A percentile compares a stretch with the other conserved stretches of the same genome.
These are phyloP conservation scores for Pyracantha coccinea DNA, from an alignment of 331 rosid genomes.

Conservation along the genomic window DNA sequence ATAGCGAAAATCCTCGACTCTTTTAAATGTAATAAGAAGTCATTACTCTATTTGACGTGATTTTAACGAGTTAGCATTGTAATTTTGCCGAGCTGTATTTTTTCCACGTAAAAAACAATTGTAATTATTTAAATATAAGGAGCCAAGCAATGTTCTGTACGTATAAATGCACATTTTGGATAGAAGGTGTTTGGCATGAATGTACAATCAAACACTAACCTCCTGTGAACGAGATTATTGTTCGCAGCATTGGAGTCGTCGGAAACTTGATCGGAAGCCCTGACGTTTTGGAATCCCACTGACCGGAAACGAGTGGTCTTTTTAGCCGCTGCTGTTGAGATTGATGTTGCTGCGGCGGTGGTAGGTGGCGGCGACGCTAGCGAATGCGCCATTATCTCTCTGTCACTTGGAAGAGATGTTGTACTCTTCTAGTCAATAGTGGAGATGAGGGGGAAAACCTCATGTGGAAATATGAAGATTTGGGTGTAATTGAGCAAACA, in stretches of 20 bases:
- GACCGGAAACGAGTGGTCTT: neutral
- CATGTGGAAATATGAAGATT: neutral
- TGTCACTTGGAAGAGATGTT: neutral
- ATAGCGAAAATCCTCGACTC: neutral
- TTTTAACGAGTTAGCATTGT: neutral
- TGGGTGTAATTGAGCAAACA: neutral
- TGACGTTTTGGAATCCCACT: constrained; percentile 9
- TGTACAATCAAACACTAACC: constrained; percentile 9
- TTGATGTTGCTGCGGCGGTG: constrained; percentile 19
- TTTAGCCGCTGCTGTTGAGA: constrained; percentile 16
- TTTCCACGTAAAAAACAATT: too few species aligned
- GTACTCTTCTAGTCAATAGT: neutral
- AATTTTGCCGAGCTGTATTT: neutral
- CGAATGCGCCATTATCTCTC: constrained; percentile 41
- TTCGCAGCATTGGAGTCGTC: neutral
- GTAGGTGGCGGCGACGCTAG: constrained; percentile 33
- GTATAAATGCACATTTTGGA: neutral
- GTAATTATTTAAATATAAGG: too few species aligned
- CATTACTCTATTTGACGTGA: neutral
- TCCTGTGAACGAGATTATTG: constrained; percentile 14
- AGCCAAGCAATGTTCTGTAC: too few species aligned
- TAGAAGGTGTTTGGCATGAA: neutral
- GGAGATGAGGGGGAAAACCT: neutral
- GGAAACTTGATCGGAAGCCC: constrained; percentile 20
- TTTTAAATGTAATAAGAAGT: neutral